Evolutionary conservation across 1,139 yeast genomes (phyloP), one percentile per base, ranked within the genome.

Genomic region (Debaryomyces subglobosus): DNA sequence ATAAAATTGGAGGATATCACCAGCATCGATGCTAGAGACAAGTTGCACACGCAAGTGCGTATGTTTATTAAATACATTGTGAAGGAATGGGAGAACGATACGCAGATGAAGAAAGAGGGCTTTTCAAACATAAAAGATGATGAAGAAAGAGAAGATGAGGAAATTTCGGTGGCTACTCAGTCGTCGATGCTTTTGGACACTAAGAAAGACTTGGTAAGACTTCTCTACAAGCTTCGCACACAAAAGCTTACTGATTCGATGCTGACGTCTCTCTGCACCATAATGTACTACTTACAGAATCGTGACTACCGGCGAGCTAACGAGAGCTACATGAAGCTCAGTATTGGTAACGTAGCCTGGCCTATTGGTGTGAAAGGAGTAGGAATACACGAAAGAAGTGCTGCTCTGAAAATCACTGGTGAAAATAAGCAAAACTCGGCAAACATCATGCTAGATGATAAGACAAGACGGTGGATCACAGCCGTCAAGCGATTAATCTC

Each of bases 311-410:
- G 70, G 35, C 71, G 71, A 46, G 92, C 96, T 4, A 81, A 81
- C 52, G 89, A 87, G 57, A 75, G 85, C 34, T 90, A 90, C 62
- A 72, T 89, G 76, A 81, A 86, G 54, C 69, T 90, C 53, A 86
- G 95, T 60, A 85, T 90, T 30, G 97, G 97, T 1, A 89, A 89
- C 56, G 90, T 88, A 1, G 94, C 96, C 2, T 90, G 96, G 96
- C 97, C 97, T 2, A 87, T 90, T 53, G 97, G 97, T 33, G 89
- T 90, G 9, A 74, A 84, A 10, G 81, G 82, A 47, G 88, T 89
- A 12, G 92, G 95, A 41, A 89, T 90, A 50, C 96, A 90, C 63
- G 86, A 84, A 36, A 71, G 95, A 51, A 79, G 84, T 54, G 82
- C 87, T 16, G 63, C 65, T 21, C 67, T 61, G 63, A 72, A 68